These are phyloP conservation scores for Irpex sp. DNA, from an alignment of 1,284 basidiomycete genomes.

Conservation along the genomic window DNA sequence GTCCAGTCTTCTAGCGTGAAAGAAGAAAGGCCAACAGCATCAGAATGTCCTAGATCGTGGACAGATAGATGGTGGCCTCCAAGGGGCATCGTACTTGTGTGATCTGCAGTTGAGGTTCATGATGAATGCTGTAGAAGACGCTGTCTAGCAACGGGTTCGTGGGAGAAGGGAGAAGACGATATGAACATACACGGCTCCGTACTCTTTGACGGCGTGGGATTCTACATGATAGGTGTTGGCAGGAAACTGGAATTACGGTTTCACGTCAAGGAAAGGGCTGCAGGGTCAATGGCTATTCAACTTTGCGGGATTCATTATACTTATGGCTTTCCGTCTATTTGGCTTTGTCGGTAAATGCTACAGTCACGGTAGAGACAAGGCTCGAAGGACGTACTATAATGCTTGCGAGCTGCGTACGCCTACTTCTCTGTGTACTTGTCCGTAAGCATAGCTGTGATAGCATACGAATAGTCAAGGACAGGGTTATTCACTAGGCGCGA, in stretches of 20 bases:
- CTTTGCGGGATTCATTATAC: too few species aligned
- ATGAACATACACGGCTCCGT: neutral
- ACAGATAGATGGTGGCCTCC: neutral
- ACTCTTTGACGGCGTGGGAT: neutral
- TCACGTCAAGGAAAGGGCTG: too few species aligned
- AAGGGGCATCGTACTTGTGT: neutral
- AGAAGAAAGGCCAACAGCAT: neutral
- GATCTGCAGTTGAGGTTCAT: neutral
- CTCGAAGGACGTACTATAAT: too few species aligned
- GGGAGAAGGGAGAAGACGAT: neutral
- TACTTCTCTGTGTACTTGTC: too few species aligned
- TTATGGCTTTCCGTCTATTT: too few species aligned
- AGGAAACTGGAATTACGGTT: neutral
- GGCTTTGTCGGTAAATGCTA: too few species aligned
- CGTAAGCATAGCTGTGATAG: too few species aligned
- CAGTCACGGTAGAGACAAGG: too few species aligned
- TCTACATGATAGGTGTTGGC: neutral
- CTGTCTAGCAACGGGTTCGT: neutral
- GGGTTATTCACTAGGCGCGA: too few species aligned
- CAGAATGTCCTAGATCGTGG: neutral
- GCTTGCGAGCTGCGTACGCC: too few species aligned
- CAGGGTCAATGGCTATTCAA: too few species aligned
- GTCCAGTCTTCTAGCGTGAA: neutral
- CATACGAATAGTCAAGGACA: too few species aligned
- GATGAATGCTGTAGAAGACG: neutral